A percentile compares a stretch with the other conserved stretches of the same genome.
Evolutionary conservation across 2,329 filamentous ascomycete genomes (phyloP).

Genomic region (Calonectria multiphialidica): DNA sequence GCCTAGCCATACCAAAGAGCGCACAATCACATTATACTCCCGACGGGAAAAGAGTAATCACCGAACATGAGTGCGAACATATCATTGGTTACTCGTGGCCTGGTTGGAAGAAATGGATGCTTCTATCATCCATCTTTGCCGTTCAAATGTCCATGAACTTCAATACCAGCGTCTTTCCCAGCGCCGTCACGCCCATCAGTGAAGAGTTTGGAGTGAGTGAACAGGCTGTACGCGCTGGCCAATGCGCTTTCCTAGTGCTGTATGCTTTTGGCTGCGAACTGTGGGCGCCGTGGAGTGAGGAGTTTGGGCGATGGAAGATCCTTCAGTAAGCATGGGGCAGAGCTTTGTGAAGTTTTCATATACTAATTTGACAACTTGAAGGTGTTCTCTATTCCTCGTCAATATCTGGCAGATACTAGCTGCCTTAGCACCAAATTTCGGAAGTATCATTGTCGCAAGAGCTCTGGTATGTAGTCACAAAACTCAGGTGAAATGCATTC

Average conservation of each 20-base stretch:
- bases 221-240: neutral
- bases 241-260: neutral
- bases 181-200: slow-evolving; percentile 71
- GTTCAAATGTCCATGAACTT: slow-evolving; percentile 83
- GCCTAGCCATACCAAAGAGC: neutral
- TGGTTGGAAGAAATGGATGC: slow-evolving; percentile 73
- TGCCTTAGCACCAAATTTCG: neutral
- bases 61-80: neutral
- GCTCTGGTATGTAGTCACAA: neutral
- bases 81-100: neutral
- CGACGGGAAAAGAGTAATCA: neutral
- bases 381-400: neutral
- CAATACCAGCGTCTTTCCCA: slow-evolving; percentile 79
- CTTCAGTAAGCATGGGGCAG: neutral
- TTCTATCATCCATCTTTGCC: slow-evolving; percentile 76
- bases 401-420: neutral
- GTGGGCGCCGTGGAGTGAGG: neutral
- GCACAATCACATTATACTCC: neutral
- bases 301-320: neutral
- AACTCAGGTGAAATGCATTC: too few relatives aligned
- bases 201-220: neutral
- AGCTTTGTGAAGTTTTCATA: too few relatives aligned
- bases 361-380: neutral
- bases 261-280: neutral
- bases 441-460: neutral